Conservation (phyloP, 2,329 filamentous ascomycete genomes). For the Xylaria hypoxylon region DNA sequence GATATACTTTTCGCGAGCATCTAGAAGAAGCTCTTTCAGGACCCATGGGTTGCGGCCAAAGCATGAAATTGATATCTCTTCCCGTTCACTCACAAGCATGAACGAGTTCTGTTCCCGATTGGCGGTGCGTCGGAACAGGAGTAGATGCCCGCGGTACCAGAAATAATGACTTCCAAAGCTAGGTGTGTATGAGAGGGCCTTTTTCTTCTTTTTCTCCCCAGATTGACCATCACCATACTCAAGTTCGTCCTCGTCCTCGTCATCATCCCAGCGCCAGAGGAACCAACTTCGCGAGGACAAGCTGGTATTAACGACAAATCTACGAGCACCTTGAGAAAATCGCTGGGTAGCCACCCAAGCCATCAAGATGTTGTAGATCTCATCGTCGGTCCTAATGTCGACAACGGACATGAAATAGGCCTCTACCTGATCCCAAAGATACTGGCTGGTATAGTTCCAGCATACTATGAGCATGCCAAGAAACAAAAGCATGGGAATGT, state of each 20-base stretch:
- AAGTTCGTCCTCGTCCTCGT: slow-evolving; percentile 61
- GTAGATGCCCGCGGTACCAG: slow-evolving; percentile 69
- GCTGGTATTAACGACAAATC: slow-evolving; percentile 74
- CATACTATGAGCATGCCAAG: slow-evolving; percentile 61
- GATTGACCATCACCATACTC: slow-evolving; percentile 50
- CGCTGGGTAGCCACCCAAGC: slow-evolving; percentile 73
- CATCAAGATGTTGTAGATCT: slow-evolving; percentile 80
- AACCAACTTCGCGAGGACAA: slow-evolving; percentile 65
- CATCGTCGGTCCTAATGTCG: slow-evolving; percentile 75
- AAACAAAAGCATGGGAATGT: slow-evolving; percentile 68
- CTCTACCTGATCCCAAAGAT: slow-evolving; percentile 61
- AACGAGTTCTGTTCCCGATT: slow-evolving; percentile 58
- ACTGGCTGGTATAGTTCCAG: slow-evolving; percentile 64
- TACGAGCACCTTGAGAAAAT: slow-evolving; percentile 69
- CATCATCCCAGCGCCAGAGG: slow-evolving; percentile 58
- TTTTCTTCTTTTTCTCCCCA: slow-evolving; percentile 57
- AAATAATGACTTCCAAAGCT: slow-evolving; percentile 76
- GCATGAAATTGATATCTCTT: slow-evolving; percentile 70
- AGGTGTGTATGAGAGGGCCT: slow-evolving; percentile 72
- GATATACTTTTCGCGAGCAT: slow-evolving; percentile 66
- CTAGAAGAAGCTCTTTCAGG: slow-evolving; percentile 71
- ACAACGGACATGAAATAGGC: slow-evolving; percentile 73
- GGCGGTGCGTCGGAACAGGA: slow-evolving; percentile 67
- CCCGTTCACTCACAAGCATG: slow-evolving; percentile 62
- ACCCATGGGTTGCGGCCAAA: slow-evolving; percentile 70